Conservation (phyloP, 2,329 filamentous ascomycete species). For the Aspergillus alliaceus region DNA sequence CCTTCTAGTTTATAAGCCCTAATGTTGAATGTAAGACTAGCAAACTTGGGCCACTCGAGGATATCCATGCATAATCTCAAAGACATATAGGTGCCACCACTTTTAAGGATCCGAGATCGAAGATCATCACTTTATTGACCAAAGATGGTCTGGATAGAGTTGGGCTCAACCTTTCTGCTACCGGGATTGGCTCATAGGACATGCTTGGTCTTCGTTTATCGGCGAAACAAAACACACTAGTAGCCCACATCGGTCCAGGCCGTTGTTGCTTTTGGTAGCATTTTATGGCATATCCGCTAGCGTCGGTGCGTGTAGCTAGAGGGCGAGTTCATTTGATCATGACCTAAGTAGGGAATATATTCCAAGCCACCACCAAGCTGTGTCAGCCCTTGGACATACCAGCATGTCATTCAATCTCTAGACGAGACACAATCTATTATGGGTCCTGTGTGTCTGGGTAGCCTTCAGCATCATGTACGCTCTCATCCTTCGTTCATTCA, state of each 20-base stretch:
- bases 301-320: neutral
- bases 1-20: neutral
- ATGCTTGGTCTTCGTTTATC: neutral
- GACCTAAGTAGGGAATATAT: neutral
- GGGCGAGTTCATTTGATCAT: neutral
- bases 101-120: neutral
- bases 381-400: neutral
- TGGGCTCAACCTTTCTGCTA: neutral
- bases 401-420: neutral
- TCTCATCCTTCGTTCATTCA: neutral
- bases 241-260: neutral
- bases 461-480: neutral
- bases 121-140: neutral
- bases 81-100: neutral
- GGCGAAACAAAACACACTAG: neutral
- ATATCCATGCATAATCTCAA: neutral
- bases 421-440: neutral
- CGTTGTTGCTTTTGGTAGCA: conserved; percentile 6
- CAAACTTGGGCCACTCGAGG: neutral
- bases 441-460: neutral
- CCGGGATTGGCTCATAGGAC: neutral
- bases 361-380: neutral
- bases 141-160: neutral
- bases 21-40: neutral
- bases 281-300: neutral